These are phyloP conservation scores for Colletotrichum endophyticum DNA, from an alignment of 2,329 filamentous ascomycete genomes.

Conservation along the genomic window DNA sequence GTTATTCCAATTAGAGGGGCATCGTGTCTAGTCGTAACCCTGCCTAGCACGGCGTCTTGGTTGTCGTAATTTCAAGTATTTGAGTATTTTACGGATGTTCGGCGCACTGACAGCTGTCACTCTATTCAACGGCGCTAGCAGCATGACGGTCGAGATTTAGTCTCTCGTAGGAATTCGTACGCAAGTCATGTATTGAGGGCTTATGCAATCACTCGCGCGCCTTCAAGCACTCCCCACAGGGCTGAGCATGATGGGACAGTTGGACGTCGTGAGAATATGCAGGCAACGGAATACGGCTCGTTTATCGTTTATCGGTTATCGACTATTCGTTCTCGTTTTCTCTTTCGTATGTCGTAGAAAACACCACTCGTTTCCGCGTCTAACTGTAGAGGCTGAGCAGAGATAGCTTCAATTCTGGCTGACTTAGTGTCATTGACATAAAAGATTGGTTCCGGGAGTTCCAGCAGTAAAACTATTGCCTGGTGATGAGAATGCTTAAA, in stretches of 20 bases:
- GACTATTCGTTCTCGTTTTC: background rate
- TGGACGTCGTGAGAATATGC: background rate
- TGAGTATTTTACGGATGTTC: background rate
- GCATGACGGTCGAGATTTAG: background rate
- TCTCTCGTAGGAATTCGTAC: background rate
- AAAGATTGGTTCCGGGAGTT: background rate
- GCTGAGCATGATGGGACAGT: background rate
- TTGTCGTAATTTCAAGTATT: background rate
- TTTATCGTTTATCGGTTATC: background rate
- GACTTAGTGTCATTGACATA: background rate
- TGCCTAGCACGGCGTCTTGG: background rate
- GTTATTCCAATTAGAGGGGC: background rate
- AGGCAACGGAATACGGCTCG: background rate
- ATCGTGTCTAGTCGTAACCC: background rate
- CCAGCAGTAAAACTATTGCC: background rate
- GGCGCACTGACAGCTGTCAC: background rate
- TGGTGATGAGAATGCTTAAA: background rate
- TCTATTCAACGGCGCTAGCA: background rate
- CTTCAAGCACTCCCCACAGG: background rate
- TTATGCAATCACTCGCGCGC: background rate
- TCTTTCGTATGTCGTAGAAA: background rate
- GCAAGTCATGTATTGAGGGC: background rate
- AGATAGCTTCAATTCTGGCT: background rate
- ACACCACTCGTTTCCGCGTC: background rate
- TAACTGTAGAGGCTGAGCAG: background rate